A percentile compares a stretch with the other conserved stretches of the same genome.
Conservation (phyloP, 106 monocot genomes). For the Chionographis japonica region DNA sequence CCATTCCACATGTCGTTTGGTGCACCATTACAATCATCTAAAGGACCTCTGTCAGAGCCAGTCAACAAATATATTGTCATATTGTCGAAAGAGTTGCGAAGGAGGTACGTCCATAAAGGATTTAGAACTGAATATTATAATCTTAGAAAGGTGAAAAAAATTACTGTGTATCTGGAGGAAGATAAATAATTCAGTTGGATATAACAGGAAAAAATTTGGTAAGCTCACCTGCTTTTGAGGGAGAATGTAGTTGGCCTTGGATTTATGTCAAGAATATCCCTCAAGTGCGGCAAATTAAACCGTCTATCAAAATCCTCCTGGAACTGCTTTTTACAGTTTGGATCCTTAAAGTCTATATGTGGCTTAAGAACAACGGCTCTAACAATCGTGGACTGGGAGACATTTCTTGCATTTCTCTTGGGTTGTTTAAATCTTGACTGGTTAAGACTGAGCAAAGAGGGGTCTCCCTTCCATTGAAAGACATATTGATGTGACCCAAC, state of each 20-base stretch:
- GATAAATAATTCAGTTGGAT: too few species aligned
- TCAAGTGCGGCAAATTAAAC: slow-evolving; percentile 65
- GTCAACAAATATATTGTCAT: background rate
- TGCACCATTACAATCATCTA: slow-evolving; percentile 36
- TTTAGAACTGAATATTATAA: too few species aligned
- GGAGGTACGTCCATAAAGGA: too few species aligned
- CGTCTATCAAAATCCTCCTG: slow-evolving; percentile 56
- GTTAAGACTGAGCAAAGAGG: slow-evolving; percentile 2
- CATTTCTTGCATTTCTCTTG: slow-evolving; percentile 15
- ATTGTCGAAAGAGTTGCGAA: too few species aligned
- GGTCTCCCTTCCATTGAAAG: slow-evolving; percentile 4
- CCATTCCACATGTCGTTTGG: slow-evolving; percentile 24
- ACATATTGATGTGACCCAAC: slow-evolving; percentile 14
- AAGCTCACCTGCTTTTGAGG: slow-evolving; percentile 44
- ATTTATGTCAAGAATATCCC: slow-evolving; percentile 56
- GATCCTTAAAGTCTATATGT: slow-evolving; percentile 46
- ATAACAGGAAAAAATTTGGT: too few species aligned
- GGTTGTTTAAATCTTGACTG: slow-evolving; percentile 11
- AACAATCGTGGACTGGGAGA: slow-evolving; percentile 10
- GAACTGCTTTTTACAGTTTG: slow-evolving; percentile 56
- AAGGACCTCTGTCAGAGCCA: slow-evolving; percentile 30
- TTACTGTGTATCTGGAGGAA: too few species aligned
- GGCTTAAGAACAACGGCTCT: slow-evolving; percentile 26
- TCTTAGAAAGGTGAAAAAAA: too few species aligned
- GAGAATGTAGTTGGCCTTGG: slow-evolving; percentile 66